Evolutionary conservation across 2,329 filamentous ascomycete species (phyloP).

Genomic region (Xylariales sp.): DNA sequence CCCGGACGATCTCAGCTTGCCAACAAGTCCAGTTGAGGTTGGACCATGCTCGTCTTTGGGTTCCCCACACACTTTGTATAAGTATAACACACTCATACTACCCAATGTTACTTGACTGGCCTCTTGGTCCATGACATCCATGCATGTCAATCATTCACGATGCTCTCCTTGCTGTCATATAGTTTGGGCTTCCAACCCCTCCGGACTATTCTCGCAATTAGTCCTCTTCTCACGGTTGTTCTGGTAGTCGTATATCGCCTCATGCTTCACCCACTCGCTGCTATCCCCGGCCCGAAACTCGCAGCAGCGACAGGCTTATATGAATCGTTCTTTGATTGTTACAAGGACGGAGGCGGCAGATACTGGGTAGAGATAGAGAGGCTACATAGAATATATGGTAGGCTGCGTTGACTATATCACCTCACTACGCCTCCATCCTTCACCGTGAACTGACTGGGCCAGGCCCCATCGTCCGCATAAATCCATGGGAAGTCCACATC

Average conservation of each 20-base stretch:
- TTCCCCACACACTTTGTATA: too few species aligned
- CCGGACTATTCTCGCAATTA: neutral
- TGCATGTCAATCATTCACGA: too few species aligned
- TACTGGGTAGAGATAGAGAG: slow-evolving; percentile 20
- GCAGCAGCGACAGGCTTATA: slow-evolving; percentile 20
- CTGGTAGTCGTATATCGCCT: slow-evolving; percentile 16
- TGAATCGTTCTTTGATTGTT: slow-evolving; percentile 18
- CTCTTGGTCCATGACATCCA: too few species aligned
- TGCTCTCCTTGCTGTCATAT: neutral
- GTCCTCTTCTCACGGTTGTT: neutral
- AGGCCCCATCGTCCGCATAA: slow-evolving; percentile 6
- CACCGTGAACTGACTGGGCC: neutral
- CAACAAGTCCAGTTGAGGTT: too few species aligned
- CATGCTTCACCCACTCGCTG: slow-evolving; percentile 16
- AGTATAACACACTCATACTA: too few species aligned
- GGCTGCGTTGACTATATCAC: neutral
- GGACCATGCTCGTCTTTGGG: too few species aligned
- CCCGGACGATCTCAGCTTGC: too few species aligned
- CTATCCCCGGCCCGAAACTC: slow-evolving; percentile 16
- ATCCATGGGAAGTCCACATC: slow-evolving; percentile 6
- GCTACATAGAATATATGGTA: slow-evolving; percentile 20
- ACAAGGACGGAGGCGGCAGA: slow-evolving; percentile 20
- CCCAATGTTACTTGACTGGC: too few species aligned
- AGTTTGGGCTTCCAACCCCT: neutral
- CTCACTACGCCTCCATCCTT: neutral